A percentile compares a stretch with the other conserved stretches of the same genome.
Conservation (phyloP, 177 flowering plant species). For the Telopea speciosissima region DNA sequence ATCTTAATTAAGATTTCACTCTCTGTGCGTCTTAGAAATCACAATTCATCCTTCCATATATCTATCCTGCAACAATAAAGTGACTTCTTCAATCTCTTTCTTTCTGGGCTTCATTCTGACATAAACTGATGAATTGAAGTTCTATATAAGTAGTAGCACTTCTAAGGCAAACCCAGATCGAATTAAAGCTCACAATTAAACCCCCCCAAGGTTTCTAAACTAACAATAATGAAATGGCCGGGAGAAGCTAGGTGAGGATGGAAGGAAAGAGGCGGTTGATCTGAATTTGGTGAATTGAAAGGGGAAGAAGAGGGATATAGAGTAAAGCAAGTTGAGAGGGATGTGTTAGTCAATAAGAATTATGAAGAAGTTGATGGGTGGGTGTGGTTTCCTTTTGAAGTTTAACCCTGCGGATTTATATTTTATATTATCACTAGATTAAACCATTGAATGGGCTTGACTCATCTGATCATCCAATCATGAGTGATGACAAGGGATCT, state of each 20-base stretch:
- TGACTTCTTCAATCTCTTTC: no score
- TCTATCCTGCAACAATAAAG: no score
- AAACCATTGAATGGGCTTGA: no score
- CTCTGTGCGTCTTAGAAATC: no score
- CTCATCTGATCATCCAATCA: no score
- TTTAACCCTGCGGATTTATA: background rate
- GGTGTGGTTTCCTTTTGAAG: background rate
- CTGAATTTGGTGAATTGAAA: constrained; percentile 25
- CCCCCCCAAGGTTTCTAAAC: constrained; percentile 9
- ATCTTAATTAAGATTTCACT: no score
- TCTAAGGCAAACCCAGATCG: no score
- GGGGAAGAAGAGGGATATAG: background rate
- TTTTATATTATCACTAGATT: background rate
- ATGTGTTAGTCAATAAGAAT: constrained; percentile 16
- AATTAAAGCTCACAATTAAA: no score
- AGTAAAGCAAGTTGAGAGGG: constrained; percentile 19
- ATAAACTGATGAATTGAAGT: no score
- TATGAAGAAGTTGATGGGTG: constrained; percentile 15
- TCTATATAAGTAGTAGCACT: no score
- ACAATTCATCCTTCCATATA: no score
- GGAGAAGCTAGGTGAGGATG: background rate
- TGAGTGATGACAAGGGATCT: background rate
- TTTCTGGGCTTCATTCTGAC: no score
- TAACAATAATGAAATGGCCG: background rate
- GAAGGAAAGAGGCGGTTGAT: constrained; percentile 9